A percentile compares a stretch with the other conserved stretches of the same genome.
phyloP scores from a whole-genome alignment of 768 basidiomycete species.

The Clavulina sp. region DNA sequence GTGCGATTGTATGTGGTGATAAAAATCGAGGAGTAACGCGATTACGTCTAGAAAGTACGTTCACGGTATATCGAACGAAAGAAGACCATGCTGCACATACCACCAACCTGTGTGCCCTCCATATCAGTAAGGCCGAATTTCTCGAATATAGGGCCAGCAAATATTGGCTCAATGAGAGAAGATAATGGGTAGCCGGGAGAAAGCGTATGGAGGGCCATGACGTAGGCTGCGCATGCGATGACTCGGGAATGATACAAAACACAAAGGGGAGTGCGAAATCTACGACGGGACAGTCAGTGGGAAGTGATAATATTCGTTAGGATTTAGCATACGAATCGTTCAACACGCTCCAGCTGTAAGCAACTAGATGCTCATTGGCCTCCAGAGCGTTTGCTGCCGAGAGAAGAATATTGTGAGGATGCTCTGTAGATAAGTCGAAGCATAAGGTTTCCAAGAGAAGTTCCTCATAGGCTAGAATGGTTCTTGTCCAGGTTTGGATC shows the following conservation, averaged over 20 bases:
- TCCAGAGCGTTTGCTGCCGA: conserved; percentile 21
- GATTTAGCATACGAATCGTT: conserved; percentile 57
- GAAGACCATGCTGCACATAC: too few species aligned
- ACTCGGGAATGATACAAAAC: conserved; percentile 49
- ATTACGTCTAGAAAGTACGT: conserved; percentile 41
- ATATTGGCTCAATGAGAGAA: not conserved
- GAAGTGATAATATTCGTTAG: not conserved
- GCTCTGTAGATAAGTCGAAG: conserved; percentile 68
- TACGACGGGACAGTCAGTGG: conserved; percentile 15
- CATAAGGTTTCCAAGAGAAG: conserved; percentile 64
- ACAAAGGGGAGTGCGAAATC: conserved; percentile 67
- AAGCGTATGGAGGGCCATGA: conserved; percentile 30
- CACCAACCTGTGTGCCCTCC: too few species aligned
- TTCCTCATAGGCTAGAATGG: conserved; percentile 61
- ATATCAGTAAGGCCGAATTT: too few species aligned
- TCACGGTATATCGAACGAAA: too few species aligned
- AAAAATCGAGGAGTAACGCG: conserved; percentile 51
- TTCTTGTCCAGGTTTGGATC: conserved; percentile 49
- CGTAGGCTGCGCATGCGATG: conserved; percentile 59
- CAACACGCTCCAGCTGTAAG: conserved; percentile 71
- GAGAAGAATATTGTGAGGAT: conserved; percentile 63
- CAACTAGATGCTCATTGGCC: conserved; percentile 22
- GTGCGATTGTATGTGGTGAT: conserved; percentile 59
- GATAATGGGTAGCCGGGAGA: not conserved
- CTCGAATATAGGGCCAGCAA: too few species aligned